Evolutionary conservation across 2,329 filamentous ascomycete species (phyloP), one percentile per base, ranked within the genome.

Genomic region (Aspergillus sp.): DNA sequence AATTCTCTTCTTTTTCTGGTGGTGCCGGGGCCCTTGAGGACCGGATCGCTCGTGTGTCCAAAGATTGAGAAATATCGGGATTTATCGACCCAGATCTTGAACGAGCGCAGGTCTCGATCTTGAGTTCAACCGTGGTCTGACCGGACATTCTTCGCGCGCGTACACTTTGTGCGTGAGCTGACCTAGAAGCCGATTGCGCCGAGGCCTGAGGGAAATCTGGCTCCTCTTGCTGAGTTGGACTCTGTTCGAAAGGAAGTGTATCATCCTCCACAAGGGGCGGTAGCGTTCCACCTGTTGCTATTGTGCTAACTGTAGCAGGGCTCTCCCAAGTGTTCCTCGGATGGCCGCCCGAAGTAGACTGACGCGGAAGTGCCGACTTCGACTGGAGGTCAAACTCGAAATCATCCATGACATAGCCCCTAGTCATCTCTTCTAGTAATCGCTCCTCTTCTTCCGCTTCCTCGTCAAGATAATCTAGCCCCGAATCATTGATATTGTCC

Each of bases 371-470:
- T 25, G 87, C 82, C 15, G 85, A 87, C 65, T 88, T 90, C 6
- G 83, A 83, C 65, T 86, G 83, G 35, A 87, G 76, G 54, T 86
- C 88, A 69, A 93, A 90, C 57, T 90, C 84, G 68, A 96, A 96
- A 56, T 93, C 89, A 56, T 93, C 90, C 68, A 95, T 87, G 55
- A 87, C 84, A 72, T 92, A 93, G 53, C 90, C 91, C 62, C 85
- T 86, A 0, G 90, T 92, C 83, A 98, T 91, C 71, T 96, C 91
- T 61, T 97, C 93, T 49, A 97, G 75, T 53, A 92, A 82, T 35
- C 87, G 83, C 69, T 93, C 90, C 69, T 85, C 83, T 63, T 93
- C 90, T 55, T 92, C 88, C 3, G 84, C 87, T 64, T 89, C 87
- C 52, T 86, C 85, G 31, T 85, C 84, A 15, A 79, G 70, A 63